These are phyloP conservation scores for Parathielavia appendiculata DNA, from an alignment of 495 filamentous ascomycete genomes.

Conservation along the genomic window DNA sequence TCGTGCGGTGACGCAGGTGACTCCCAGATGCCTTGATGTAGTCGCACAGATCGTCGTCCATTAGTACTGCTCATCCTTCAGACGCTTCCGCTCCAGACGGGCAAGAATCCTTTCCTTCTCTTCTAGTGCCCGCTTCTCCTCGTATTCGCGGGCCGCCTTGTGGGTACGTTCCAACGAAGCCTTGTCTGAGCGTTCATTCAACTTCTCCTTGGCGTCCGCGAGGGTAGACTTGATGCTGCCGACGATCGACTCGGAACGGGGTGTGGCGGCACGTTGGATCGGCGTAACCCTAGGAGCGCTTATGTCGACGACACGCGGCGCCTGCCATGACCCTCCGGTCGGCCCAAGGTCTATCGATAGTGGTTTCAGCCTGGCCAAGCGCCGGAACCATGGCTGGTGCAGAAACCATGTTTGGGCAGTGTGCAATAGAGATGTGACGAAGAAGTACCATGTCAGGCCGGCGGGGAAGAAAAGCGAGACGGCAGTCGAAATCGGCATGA, in stretches of 20 bases:
- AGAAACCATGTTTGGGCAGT: conserved; percentile 54
- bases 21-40: neutral
- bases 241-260: conserved; percentile 20
- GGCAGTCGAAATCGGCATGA: conserved; percentile 58
- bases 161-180: conserved; percentile 12
- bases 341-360: conserved; percentile 25
- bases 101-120: conserved; percentile 37
- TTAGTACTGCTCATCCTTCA: conserved; percentile 11
- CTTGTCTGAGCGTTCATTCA: conserved; percentile 26
- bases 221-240: conserved; percentile 25
- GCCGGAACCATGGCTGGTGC: conserved; percentile 46
- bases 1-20: conserved; percentile 3
- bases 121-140: conserved; percentile 43
- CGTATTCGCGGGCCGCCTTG: conserved; percentile 40
- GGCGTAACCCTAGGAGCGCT: conserved; percentile 11
- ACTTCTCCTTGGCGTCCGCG: conserved; percentile 36
- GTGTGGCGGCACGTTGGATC: neutral
- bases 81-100: conserved; percentile 30
- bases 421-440: conserved; percentile 50
- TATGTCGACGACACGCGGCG: conserved; percentile 28
- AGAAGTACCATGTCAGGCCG: conserved; percentile 68
- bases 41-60: conserved; percentile 4
- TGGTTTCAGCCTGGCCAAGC: conserved; percentile 44
- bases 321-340: conserved; percentile 24
- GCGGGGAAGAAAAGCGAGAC: conserved; percentile 64